Percentiles rank a stretch among this genome's conserved stretches.
These are phyloP conservation scores for Lasiodiplodia theobromae DNA, from an alignment of 2,329 filamentous ascomycete species.

Conservation along the genomic window DNA sequence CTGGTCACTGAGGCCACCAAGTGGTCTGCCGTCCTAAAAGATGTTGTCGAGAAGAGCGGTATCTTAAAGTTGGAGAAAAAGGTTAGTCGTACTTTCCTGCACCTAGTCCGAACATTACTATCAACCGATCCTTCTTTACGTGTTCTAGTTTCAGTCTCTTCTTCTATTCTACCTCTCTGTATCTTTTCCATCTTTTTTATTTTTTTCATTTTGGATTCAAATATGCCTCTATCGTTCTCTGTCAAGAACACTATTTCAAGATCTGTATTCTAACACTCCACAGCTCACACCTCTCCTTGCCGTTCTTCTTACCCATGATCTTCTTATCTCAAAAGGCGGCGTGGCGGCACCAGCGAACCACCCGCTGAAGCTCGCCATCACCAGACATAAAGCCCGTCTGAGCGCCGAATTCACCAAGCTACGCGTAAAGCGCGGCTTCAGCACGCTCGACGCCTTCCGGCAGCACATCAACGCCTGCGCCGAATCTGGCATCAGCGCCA, in stretches of 20 bases:
- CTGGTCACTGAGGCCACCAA: slow-evolving; percentile 86
- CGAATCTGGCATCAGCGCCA: slow-evolving; percentile 33
- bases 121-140: neutral
- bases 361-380: slow-evolving; percentile 76
- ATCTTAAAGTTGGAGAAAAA: slow-evolving; percentile 83
- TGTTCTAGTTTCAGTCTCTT: neutral
- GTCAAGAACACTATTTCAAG: no score
- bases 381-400: slow-evolving; percentile 82
- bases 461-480: slow-evolving; percentile 59
- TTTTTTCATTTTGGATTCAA: neutral
- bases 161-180: neutral
- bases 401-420: slow-evolving; percentile 82
- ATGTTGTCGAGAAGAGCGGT: slow-evolving; percentile 83
- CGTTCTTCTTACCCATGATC: slow-evolving; percentile 84
- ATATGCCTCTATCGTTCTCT: neutral
- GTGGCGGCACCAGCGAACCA: slow-evolving; percentile 83
- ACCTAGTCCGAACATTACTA: slow-evolving; percentile 7
- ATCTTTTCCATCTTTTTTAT: neutral
- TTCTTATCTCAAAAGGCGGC: slow-evolving; percentile 80
- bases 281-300: slow-evolving; percentile 82
- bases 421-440: slow-evolving; percentile 73
- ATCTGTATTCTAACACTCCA: neutral
- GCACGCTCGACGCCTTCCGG: slow-evolving; percentile 71
- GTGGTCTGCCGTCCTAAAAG: slow-evolving; percentile 86
- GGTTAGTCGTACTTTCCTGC: slow-evolving; percentile 57